Evolutionary conservation across 2,329 filamentous ascomycete species (phyloP), one percentile per base, ranked within the genome.

Genomic region (Drechslerella stenobrocha): DNA sequence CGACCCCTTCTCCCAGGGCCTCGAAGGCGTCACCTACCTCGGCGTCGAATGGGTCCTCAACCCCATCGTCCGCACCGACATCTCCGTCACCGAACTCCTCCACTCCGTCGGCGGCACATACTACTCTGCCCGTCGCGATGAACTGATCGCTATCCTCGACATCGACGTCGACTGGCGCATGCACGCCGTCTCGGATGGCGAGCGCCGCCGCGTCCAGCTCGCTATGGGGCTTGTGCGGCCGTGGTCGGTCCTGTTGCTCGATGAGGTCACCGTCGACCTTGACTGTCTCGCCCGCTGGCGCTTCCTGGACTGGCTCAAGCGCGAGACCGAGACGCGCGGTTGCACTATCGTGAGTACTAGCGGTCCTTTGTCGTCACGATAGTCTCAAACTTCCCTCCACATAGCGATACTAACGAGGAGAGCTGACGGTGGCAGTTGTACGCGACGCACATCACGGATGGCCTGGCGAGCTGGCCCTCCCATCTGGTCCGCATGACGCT

Each of bases 11-110:
- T 88, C 89, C 76, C 83, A 90, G 32, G 85, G 87, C 8, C 84
- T 96, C 24, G 89, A 96, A 78, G 93, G 93, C 70, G 92, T 98
- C 28, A 97, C 92, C 20, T 98, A 98, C 77, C 87, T 98, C 5
- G 93, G 93, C 0, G 84, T 96, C 37, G 93, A 98, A 80, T 98
- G 93, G 93, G 93, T 97, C 2, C 83, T 98, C 7, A 97, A 97
- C 80, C 89, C 89, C 48, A 95, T 97, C 73, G 93, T 97, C 47
- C 88, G 92, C 52, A 95, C 87, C 26, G 93, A 98, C 77, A 96
- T 98, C 72, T 90, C 89, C 64, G 92, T 98, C 2, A 83, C 82
- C 2, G 91, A 95, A 71, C 84, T 98, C 3, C 84, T 98, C 23
- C 80, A 84, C 48, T 90, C 86, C 1, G 89, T 98, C 0, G 93